Evolutionary conservation across 306 rosid species (phyloP), one percentile per base, ranked within the genome.

Genomic region (Quercus glauca): DNA sequence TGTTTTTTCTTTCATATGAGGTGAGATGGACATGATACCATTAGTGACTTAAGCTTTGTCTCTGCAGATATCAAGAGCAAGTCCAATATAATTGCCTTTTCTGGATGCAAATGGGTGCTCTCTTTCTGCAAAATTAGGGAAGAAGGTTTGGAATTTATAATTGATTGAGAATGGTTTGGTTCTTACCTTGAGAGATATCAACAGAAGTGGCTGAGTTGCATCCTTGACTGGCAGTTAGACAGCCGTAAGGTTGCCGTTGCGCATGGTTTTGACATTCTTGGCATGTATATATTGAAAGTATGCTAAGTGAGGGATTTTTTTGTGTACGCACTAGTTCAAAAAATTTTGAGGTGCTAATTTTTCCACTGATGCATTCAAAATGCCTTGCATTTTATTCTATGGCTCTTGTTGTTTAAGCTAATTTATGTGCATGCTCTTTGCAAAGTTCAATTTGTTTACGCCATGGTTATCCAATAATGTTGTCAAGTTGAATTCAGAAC

Each of bases 51-150:
- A 20, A 12, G 43, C 26, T 83, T 31, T 78, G 75, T 19, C 35
- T 76, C 56, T 79, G 90, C 92, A 92, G 93, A 79, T 81, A 78
- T 86, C 87, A 75, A 92, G 93, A 84, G 94, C 90, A 20, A 92
- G 94, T 76, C 97, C 94, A 5, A 88, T 90, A 84, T 92, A 77
- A 81, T 45, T 23, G 33, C 11, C 64, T 76, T 65, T 55, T n/a
- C 75, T 78, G 73, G 10, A 35, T 86, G 81, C 87, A 73, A 73
- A 73, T 78, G 58, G 63, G 72, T 78, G 87, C 60, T 64, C 72
- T 55, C 52, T 55, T 80, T 76, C 74, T 29, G 69, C 83, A 69
- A 80, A 64, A 53, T 76, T 77, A 55, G 69, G 77, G 59, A 77
- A 69, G 79, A 55, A 72, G 15, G 82, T 55, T 37, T 69, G 88